Conservation (phyloP, 116 monocot species). For the Papilionanthe hybrid region DNA sequence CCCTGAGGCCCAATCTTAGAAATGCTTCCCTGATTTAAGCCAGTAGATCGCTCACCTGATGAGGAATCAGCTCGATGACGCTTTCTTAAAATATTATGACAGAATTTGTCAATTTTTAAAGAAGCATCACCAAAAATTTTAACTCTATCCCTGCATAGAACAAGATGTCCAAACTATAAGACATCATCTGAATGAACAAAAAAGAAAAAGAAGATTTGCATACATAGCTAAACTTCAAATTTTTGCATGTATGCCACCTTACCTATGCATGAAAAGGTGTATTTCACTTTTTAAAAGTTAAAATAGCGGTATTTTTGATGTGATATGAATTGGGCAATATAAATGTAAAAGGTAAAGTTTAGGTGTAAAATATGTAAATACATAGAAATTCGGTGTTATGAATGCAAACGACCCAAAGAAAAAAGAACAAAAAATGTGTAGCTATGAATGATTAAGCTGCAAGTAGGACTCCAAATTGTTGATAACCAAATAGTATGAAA, state of each 20-base stretch:
- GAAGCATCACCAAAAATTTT: constrained; percentile 42
- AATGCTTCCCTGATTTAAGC: constrained; percentile 15
- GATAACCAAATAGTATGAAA: neutral
- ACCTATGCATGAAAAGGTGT: no score
- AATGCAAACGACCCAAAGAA: neutral
- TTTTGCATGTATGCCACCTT: no score
- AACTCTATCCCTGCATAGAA: constrained; percentile 35
- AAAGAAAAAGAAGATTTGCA: neutral
- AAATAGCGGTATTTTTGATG: no score
- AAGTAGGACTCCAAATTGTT: neutral
- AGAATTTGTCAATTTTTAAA: constrained; percentile 36
- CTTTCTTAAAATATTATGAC: constrained; percentile 25
- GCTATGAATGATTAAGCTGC: neutral
- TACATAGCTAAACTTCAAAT: no score
- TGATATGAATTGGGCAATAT: no score
- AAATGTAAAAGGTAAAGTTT: no score
- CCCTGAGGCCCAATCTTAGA: constrained; percentile 24
- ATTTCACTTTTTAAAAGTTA: no score
- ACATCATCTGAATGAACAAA: neutral
- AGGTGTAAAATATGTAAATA: no score
- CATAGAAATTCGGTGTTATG: no score
- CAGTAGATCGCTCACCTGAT: constrained; percentile 23
- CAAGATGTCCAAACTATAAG: constrained; percentile 7
- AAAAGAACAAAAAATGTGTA: neutral
- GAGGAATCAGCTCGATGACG: constrained; percentile 43